Base-by-base conservation (phyloP, 768 basidiomycete species). In the Amanita exitialis region DNA sequence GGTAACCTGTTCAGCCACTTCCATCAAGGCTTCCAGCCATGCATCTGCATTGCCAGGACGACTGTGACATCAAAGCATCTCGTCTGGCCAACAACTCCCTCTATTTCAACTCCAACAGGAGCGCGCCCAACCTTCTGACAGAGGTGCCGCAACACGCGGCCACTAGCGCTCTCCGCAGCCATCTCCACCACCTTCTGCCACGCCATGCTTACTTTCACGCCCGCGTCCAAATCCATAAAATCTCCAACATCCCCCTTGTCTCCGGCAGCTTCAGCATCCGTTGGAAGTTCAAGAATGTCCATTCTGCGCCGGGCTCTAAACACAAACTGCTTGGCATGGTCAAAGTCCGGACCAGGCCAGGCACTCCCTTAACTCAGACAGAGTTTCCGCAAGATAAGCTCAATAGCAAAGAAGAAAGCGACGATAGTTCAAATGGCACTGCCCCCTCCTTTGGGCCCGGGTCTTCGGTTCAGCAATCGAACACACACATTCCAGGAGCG, bases 241-340 rank as follows among this genome's bases (percentile, higher is more conserved):
- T 90, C 18, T 72, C 76, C 16, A 83, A 78, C 56, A 81, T 90
- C 0, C 87, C 87, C 0, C 77, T 87, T 52, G 77, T 87, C 30
- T 67, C 70, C 37, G 86, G 86, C 55, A 76, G 85, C 59, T 87
- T 88, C 59, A 79, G 71, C 16, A 75, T 83, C 4, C 69, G 73
- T 18, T 88, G 87, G 85, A 82, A 79, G 64, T 77, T 88, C 65
- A 84, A 80, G 69, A 73, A 79, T 55, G 71, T 71, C 2, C 66
- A 70, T 34, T 56, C 56, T 7, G 54, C 62, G 1, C 61, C 72
- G 2, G 62, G 65, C 12, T 54, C 66, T 16, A 68, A 73, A 59
- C 57, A 59, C 25, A 73, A 77, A 3, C 57, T 80, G 3, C 32
- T 57, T 4, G 53, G 51, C 36, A 54, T 57, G 8, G 56, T 54